Conservation (phyloP, 805 yeast genomes). For the Saccharomycopsis javanensis region DNA sequence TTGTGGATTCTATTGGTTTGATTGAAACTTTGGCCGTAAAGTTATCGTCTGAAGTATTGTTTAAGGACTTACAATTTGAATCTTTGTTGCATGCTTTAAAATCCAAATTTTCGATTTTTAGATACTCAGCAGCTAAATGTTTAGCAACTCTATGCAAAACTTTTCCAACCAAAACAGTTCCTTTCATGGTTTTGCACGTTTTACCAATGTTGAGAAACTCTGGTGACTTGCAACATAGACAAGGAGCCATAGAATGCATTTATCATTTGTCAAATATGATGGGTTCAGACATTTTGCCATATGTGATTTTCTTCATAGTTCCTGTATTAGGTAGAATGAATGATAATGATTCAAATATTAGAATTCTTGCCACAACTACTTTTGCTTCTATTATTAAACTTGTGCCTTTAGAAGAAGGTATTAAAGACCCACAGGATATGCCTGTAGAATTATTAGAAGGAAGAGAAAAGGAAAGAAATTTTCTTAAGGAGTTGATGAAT, state of each 20-base stretch:
- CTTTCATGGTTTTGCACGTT: conserved; percentile 65
- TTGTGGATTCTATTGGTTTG: conserved; percentile 81
- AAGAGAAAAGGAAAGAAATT: conserved; percentile 88
- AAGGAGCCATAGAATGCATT: conserved; percentile 88
- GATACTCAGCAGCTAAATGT: conserved; percentile 87
- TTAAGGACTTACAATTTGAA: conserved; percentile 43
- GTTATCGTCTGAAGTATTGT: conserved; percentile 39
- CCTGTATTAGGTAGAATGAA: conserved; percentile 98
- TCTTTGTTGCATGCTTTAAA: conserved; percentile 43
- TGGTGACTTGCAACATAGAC: conserved; percentile 59
- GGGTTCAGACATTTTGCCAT: conserved; percentile 87
- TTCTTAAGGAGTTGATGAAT: conserved; percentile 96
- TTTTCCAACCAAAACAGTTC: conserved; percentile 61
- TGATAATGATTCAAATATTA: conserved; percentile 81
- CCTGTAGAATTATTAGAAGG: conserved; percentile 76
- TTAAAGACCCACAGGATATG: conserved; percentile 89
- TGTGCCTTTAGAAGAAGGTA: conserved; percentile 96
- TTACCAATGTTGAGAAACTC: conserved; percentile 78
- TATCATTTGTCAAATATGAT: conserved; percentile 76
- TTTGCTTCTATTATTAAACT: conserved; percentile 92
- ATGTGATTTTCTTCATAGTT: conserved; percentile 88
- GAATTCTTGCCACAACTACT: conserved; percentile 86
- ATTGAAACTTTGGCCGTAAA: conserved; percentile 63
- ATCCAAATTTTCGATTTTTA: conserved; percentile 68
- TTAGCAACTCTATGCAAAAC: conserved; percentile 69